Evolutionary conservation across 176 grass and related monocot species (phyloP), one percentile per base, ranked within the genome.

Genomic region (Secale cereale): DNA sequence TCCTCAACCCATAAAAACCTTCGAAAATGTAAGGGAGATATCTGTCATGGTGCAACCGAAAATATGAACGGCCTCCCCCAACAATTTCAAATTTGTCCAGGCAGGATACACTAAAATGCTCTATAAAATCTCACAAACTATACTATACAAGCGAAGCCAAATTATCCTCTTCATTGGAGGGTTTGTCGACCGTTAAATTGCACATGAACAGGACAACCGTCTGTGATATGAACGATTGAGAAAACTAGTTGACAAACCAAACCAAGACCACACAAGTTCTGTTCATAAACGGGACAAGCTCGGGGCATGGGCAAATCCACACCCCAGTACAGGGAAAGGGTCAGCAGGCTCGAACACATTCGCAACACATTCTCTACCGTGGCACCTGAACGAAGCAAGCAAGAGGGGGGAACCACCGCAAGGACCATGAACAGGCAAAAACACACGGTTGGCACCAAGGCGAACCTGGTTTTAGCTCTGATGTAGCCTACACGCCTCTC

Each of bases 241-340:
- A 72, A 33, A 59, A 65, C 74, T 33, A 66, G 77, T 30, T 70
- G 50, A 79, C 76, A 91, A 80, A 70, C 52, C 59, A 87, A 80
- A 90, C 59, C 59, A 70, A 65, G 31, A 82, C 19, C 85, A 84
- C 85, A 84, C 78, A 87, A 52, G 69, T 83, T 80, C 54, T 80
- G 75, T 76, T 86, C 65, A 61, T 80, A 83, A 29, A 70, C 40
- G 81, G 72, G 76, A 56, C 69, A 80, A 68, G n/a, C 60, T 80
- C 80, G 60, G 25, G 46, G 61, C 60, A 79, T 61, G 60, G 33
- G 35, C 45, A 78, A 46, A 86, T 67, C 43, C 64, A 68, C 37
- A 22, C 77, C 26, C 33, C 48, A 11, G 48, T 33, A 30, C 54
- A 43, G 64, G 40, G 19, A 50, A 83, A 66, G 57, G 57, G 45